A percentile compares a stretch with the other conserved stretches of the same genome.
Conservation (phyloP, 2,329 filamentous ascomycete genomes). For the Leptosphaerulina australis region DNA sequence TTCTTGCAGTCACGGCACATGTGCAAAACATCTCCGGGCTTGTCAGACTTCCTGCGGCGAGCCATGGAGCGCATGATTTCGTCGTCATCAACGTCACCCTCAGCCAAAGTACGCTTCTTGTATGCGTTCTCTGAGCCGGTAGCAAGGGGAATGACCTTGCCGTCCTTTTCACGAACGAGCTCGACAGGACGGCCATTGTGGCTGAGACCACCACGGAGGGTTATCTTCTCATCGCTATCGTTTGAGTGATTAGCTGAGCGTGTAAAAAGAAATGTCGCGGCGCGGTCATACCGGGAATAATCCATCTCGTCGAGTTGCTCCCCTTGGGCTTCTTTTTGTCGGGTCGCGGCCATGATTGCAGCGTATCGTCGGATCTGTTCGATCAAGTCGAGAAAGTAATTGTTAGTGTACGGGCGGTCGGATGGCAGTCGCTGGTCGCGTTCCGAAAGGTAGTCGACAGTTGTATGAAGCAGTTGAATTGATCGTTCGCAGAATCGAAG, state of each 20-base stretch:
- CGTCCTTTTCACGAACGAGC: slow-evolving; percentile 80
- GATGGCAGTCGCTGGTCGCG: slow-evolving; percentile 81
- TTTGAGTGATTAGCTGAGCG: slow-evolving; percentile 29
- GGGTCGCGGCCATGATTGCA: slow-evolving; percentile 76
- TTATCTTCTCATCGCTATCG: slow-evolving; percentile 71
- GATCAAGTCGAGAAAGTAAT: slow-evolving; percentile 95
- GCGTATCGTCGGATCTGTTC: slow-evolving; percentile 93
- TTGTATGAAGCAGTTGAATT: slow-evolving; percentile 87
- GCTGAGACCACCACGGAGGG: slow-evolving; percentile 79
- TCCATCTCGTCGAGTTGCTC: slow-evolving; percentile 59
- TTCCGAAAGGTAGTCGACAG: slow-evolving; percentile 83
- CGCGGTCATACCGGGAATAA: slow-evolving; percentile 52
- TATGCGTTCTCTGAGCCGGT: slow-evolving; percentile 63
- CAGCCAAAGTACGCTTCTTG: slow-evolving; percentile 62
- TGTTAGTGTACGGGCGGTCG: slow-evolving; percentile 91
- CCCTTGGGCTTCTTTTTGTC: slow-evolving; percentile 67
- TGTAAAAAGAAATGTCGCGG: slow-evolving; percentile 30
- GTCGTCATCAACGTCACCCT: slow-evolving; percentile 78
- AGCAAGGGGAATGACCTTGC: slow-evolving; percentile 77
- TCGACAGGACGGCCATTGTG: slow-evolving; percentile 83
- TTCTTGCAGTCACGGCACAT: slow-evolving; percentile 81
- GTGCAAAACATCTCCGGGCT: slow-evolving; percentile 81
- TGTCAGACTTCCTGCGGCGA: slow-evolving; percentile 90
- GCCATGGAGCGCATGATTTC: slow-evolving; percentile 92
- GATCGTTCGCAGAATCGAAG: slow-evolving; percentile 89